Evolutionary conservation across 495 filamentous ascomycete genomes (phyloP), one percentile per base, ranked within the genome.

Genomic region (Penicillium angulare): DNA sequence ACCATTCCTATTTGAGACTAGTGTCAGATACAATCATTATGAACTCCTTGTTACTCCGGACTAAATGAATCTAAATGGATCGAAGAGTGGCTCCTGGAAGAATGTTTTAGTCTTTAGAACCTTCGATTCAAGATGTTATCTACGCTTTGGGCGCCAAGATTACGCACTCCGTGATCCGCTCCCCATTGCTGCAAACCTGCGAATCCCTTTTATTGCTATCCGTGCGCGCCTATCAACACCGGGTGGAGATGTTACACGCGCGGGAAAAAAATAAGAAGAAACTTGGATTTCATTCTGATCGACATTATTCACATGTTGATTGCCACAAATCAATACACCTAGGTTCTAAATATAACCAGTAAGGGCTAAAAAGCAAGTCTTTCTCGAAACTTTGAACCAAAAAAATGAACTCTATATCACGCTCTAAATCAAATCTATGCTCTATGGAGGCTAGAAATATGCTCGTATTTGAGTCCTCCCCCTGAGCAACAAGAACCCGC

Each of bases 161-260:
- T 41, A 41, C 38, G 38, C 38, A 41, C 20, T n/a, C 24, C 10
- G 20, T 20, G 38, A 15, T 23, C 38, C 36, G 7, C 7, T 31
- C 18, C 8, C 13, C 21, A 7, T 4, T 9, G 2, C 7, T 16
- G 9, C 12, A 41, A 41, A 24, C 24, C 21, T n/a, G 38, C 21
- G 15, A 41, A 41, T 24, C 9, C 16, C 13, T 4, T 21, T 39
- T 39, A n/a, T 7, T 46, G 49, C 33, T 32, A 40, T 46, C 49
- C 49, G 49, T 52, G 49, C 49, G 42, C 49, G 49, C 36, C 49
- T 52, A 52, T 46, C 38, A 22, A 41, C 22, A 31, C 13, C 27
- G 13, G 20, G 21, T 23, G 10, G 7, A 22, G 12, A 21, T n/a
- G 21, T 41, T 24, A 23, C 5, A 7, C 36, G 36, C 36, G 36